Evolutionary conservation across 805 yeast species (phyloP).

Genomic region (Candida sanyiensis): DNA sequence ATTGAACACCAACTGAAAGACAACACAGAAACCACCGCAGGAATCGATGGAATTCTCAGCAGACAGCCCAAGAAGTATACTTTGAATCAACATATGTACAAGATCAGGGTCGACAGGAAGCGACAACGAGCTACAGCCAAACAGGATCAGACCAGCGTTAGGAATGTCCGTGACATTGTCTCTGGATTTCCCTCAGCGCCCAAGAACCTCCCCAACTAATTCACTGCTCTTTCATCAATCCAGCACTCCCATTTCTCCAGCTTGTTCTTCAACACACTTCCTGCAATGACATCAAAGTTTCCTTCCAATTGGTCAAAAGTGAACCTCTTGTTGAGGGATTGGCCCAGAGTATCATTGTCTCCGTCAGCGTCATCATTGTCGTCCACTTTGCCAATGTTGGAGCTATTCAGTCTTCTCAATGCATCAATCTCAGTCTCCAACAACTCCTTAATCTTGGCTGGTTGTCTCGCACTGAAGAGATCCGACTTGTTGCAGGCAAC

Average conservation of each 20-base stretch:
- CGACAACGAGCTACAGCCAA: slow-evolving; percentile 15
- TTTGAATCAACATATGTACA: slow-evolving; percentile 36
- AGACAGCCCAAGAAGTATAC: slow-evolving; percentile 32
- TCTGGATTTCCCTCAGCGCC: slow-evolving; percentile 33
- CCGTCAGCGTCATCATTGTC: slow-evolving; percentile 28
- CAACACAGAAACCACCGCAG: slow-evolving; percentile 14
- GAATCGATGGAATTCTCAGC: slow-evolving; percentile 20
- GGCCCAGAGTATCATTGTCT: slow-evolving; percentile 37
- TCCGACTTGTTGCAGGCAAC: slow-evolving; percentile 85
- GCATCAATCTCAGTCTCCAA: slow-evolving; percentile 61
- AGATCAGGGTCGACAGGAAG: slow-evolving; percentile 30
- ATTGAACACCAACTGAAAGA: slow-evolving; percentile 13
- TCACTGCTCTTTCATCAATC: slow-evolving; percentile 71
- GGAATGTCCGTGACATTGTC: no score
- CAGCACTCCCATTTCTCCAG: slow-evolving; percentile 64
- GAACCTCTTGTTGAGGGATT: slow-evolving; percentile 45
- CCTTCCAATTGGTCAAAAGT: slow-evolving; percentile 68
- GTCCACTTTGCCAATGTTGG: slow-evolving; percentile 29
- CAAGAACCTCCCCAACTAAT: slow-evolving; percentile 22
- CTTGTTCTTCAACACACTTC: slow-evolving; percentile 59
- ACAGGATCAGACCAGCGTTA: slow-evolving; percentile 24
- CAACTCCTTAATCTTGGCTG: slow-evolving; percentile 48
- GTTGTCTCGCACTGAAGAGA: slow-evolving; percentile 75
- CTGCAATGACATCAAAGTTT: slow-evolving; percentile 61
- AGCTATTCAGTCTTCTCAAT: slow-evolving; percentile 43